Conservation (phyloP, 2,329 filamentous ascomycete species). For the Fusarium sp. region DNA sequence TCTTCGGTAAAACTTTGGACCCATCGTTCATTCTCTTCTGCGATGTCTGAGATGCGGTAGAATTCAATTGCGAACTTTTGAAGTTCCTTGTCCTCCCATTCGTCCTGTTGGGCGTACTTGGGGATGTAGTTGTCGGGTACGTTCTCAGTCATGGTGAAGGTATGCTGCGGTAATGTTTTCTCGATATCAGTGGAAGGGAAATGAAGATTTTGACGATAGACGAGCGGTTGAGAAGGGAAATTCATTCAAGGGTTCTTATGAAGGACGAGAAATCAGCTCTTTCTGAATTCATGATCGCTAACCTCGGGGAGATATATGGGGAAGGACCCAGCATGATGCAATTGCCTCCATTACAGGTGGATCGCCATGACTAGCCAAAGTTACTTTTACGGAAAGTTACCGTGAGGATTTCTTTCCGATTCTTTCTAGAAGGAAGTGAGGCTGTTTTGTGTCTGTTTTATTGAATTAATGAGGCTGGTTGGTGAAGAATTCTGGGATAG, state of each 20-base stretch:
- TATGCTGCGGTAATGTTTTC: not conserved
- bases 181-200: not conserved
- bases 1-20: constrained; percentile 56
- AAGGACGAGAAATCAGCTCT: constrained; percentile 5
- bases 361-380: constrained; percentile 33
- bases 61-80: constrained; percentile 58
- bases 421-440: constrained; percentile 29
- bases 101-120: constrained; percentile 48
- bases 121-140: constrained; percentile 49
- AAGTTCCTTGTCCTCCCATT: constrained; percentile 49
- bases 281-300: constrained; percentile 18
- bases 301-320: constrained; percentile 24
- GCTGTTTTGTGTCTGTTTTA: constrained; percentile 7
- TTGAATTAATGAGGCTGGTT: not conserved
- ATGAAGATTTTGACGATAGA: not conserved
- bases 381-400: constrained; percentile 24
- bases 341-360: constrained; percentile 31
- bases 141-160: constrained; percentile 31
- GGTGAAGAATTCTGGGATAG: not conserved
- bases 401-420: constrained; percentile 15
- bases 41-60: constrained; percentile 58
- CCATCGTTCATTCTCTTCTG: constrained; percentile 58
- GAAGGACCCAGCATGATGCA: constrained; percentile 34
- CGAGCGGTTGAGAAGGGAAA: not conserved
- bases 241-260: not conserved